A percentile compares a stretch with the other conserved stretches of the same genome.
phyloP scores from a whole-genome alignment of 805 yeast species.

The Yarrowia sp. region DNA sequence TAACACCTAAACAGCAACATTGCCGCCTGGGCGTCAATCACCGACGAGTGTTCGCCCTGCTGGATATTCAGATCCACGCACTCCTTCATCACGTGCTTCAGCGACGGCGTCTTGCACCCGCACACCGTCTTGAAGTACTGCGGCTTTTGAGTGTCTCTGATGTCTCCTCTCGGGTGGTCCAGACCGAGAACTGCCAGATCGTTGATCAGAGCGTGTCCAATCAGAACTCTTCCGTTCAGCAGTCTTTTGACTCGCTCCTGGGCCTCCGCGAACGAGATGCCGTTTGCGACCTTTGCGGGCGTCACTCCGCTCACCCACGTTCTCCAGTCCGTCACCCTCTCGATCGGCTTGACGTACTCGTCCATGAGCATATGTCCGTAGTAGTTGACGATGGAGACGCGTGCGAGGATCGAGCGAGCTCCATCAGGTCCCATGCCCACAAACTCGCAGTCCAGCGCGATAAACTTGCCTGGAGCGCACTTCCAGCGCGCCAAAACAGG shows the following conservation, averaged over 20 bases:
- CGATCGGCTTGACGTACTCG: conserved; percentile 70
- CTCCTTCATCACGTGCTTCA: conserved; percentile 62
- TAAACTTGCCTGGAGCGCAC: conserved; percentile 60
- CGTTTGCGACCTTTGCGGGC: conserved; percentile 65
- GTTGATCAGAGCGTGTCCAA: conserved; percentile 83
- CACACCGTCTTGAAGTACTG: conserved; percentile 57
- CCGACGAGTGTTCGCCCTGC: conserved; percentile 74
- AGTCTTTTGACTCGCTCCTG: conserved; percentile 55
- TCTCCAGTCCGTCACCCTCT: conserved; percentile 82
- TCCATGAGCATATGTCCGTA: conserved; percentile 73
- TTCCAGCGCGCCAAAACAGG: conserved; percentile 27
- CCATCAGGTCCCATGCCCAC: conserved; percentile 87
- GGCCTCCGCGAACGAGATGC: conserved; percentile 65
- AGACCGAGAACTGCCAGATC: conserved; percentile 68
- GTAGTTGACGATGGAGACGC: conserved; percentile 84
- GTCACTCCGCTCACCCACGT: conserved; percentile 89
- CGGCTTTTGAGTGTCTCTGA: conserved; percentile 73
- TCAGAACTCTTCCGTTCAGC: conserved; percentile 49
- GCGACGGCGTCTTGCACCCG: conserved; percentile 67
- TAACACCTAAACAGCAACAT: conserved; percentile 72
- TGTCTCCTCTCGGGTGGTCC: conserved; percentile 60
- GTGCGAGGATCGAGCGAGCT: conserved; percentile 62
- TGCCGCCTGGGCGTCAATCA: conserved; percentile 86
- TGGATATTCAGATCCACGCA: conserved; percentile 64
- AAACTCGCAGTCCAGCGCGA: conserved; percentile 91